Conservation (phyloP, 2,329 filamentous ascomycete genomes). For the Diaporthe aspalathi region DNA sequence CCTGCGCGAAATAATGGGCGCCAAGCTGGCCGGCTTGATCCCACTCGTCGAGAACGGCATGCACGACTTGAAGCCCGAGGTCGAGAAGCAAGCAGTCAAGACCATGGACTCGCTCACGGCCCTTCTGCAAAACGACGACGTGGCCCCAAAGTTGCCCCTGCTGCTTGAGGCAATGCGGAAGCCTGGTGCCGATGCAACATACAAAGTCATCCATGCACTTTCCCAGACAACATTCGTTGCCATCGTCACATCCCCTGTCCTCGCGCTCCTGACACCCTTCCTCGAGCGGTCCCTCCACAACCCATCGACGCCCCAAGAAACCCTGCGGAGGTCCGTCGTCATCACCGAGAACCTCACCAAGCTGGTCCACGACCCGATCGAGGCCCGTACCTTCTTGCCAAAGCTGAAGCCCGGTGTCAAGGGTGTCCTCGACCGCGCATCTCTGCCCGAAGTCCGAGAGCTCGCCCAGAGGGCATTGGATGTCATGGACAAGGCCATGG, state of each 20-base stretch:
- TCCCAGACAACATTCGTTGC: constrained; percentile 99
- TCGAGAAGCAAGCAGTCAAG: constrained; percentile 87
- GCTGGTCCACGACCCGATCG: constrained; percentile 93
- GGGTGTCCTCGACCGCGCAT: constrained; percentile 85
- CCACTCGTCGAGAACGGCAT: constrained; percentile 92
- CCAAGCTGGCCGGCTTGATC: constrained; percentile 85
- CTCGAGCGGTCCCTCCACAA: constrained; percentile 94
- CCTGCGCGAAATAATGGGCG: constrained; percentile 89
- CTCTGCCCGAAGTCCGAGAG: constrained; percentile 93
- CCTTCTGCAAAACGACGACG: constrained; percentile 95
- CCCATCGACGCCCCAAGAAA: constrained; percentile 90
- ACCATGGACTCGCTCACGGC: constrained; percentile 93
- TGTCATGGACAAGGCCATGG: constrained; percentile 96
- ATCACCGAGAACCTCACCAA: constrained; percentile 99
- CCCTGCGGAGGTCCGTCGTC: constrained; percentile 93
- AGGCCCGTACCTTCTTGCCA: constrained; percentile 93
- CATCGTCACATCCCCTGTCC: constrained; percentile 92
- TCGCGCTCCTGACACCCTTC: constrained; percentile 93
- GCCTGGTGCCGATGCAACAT: constrained; percentile 85
- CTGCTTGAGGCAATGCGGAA: constrained; percentile 96
- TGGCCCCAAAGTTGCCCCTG: constrained; percentile 89
- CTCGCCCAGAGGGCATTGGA: constrained; percentile 83
- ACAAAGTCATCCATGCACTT: constrained; percentile 96
- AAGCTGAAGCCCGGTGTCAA: constrained; percentile 96
- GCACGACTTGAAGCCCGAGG: constrained; percentile 91